These are phyloP conservation scores for Acidiella bohemica DNA, from an alignment of 495 filamentous ascomycete genomes.

Conservation along the genomic window DNA sequence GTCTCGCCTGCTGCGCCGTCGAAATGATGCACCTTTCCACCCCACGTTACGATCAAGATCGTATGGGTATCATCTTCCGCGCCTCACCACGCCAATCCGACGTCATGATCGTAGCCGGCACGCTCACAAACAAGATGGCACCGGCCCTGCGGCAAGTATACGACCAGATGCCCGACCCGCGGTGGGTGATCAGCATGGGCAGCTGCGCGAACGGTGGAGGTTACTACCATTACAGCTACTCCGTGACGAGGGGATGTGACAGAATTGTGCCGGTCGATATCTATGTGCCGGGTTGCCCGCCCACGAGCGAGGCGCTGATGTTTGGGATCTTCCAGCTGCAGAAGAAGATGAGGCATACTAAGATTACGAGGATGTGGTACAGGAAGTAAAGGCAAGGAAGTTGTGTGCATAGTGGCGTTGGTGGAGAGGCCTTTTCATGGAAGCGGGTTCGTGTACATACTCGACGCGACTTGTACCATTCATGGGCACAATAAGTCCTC, in stretches of 20 bases:
- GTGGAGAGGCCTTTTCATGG: background rate
- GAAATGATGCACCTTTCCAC: slow-evolving; percentile 99
- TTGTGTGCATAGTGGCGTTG: slow-evolving; percentile 7
- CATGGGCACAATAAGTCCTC: no score
- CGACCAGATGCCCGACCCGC: slow-evolving; percentile 93
- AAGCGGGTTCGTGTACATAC: slow-evolving; percentile 7
- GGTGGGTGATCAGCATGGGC: slow-evolving; percentile 88
- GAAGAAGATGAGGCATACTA: slow-evolving; percentile 67
- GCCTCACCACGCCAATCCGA: slow-evolving; percentile 90
- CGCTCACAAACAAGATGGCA: slow-evolving; percentile 96
- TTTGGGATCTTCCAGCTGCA: slow-evolving; percentile 38
- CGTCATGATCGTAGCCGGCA: slow-evolving; percentile 96
- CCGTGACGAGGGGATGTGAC: slow-evolving; percentile 75
- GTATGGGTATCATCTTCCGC: slow-evolving; percentile 92
- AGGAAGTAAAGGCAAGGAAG: slow-evolving; percentile 37
- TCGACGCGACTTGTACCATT: no score
- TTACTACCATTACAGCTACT: slow-evolving; percentile 91
- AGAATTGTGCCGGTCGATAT: slow-evolving; percentile 84
- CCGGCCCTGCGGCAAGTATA: slow-evolving; percentile 89
- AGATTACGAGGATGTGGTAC: slow-evolving; percentile 56
- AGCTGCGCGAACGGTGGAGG: slow-evolving; percentile 85
- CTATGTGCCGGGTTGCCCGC: slow-evolving; percentile 86
- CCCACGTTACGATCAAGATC: slow-evolving; percentile 90
- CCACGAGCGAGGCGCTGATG: slow-evolving; percentile 77
- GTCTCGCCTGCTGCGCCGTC: slow-evolving; percentile 88